Base-by-base conservation (phyloP, 768 basidiomycete species). In the Mycena floridula region DNA sequence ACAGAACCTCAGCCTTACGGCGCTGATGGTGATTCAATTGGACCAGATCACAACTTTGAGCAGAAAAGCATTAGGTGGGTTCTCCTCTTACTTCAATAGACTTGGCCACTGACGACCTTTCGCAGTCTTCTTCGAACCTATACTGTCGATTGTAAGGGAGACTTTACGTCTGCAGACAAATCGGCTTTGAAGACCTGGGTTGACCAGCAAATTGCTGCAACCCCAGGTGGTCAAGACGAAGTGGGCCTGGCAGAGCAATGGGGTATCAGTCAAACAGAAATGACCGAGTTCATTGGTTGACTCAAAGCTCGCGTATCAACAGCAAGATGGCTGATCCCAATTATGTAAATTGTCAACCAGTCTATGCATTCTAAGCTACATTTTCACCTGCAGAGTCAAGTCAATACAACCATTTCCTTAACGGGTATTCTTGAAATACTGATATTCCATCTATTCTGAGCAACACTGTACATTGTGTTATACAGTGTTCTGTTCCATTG, bases 21-120 rank as follows among this genome's bases (percentile, higher is more conserved):
- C 0, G 69, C 66, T 5, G 82, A 88, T 54, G 86, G 85, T 15
- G 84, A 87, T 47, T 63, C 65, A 35, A 66, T 65, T n/a, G 76
- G 63, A 4, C 56, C 64, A 7, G 87, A 87, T 57, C 54, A 80
- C 25, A 43, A 49, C 38, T 49, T 49, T 26, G 48, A 49, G 27
- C 43, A 49, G n/a, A 36, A 45, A 21, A 28, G 48, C 18, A 23
- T 49, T 25, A 24, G 12, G 47, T 49, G 22, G 39, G 47, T 48
- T 21, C 5, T 23, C 24, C 16, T 12, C 7, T 26, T 7, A 16
- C 43, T 44, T 5, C 2, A 21, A n/a, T 40, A 9, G 12, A 21
- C 8, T 21, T 38, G 9, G 20, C 20, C 20, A 13, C 22, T 23
- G 38, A n/a, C 13, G 38, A 18, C 15, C 9, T 15, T 20, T 18